phyloP scores from a whole-genome alignment of 768 basidiomycete species.

The Hortiboletus campestris region DNA sequence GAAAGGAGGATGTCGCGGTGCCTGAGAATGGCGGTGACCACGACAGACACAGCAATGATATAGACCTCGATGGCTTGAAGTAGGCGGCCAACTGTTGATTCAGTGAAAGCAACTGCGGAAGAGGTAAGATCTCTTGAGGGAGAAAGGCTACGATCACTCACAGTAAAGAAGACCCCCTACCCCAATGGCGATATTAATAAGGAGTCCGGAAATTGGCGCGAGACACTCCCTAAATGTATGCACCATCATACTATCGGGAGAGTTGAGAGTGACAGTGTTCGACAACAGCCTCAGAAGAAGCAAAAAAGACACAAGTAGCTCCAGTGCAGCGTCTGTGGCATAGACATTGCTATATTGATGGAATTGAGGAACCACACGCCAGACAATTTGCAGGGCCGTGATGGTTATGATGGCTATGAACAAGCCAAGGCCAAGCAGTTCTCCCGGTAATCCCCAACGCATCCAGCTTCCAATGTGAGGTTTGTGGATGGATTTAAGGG shows the following conservation, averaged over 20 bases:
- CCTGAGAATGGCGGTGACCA: slow-evolving; percentile 44
- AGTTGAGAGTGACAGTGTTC: slow-evolving; percentile 46
- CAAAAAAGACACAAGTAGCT: slow-evolving; percentile 55
- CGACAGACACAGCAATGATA: slow-evolving; percentile 55
- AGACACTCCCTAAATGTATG: slow-evolving; percentile 45
- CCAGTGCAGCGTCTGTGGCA: slow-evolving; percentile 53
- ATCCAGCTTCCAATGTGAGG: slow-evolving; percentile 63
- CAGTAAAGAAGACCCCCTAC: slow-evolving; percentile 56
- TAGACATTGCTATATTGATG: slow-evolving; percentile 48
- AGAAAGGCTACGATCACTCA: slow-evolving; percentile 37
- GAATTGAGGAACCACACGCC: slow-evolving; percentile 48
- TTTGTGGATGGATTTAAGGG: slow-evolving; percentile 14
- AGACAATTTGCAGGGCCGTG: slow-evolving; percentile 59
- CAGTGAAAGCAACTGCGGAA: slow-evolving; percentile 60
- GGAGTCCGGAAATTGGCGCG: slow-evolving; percentile 50
- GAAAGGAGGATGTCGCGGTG: slow-evolving; percentile 10
- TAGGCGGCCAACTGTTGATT: slow-evolving; percentile 67
- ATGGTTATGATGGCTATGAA: slow-evolving; percentile 46
- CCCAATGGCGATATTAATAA: slow-evolving; percentile 51
- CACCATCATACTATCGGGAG: slow-evolving; percentile 39
- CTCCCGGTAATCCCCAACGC: slow-evolving; percentile 59
- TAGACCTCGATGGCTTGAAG: slow-evolving; percentile 62
- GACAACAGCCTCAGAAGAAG: slow-evolving; percentile 63
- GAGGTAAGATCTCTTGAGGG: slow-evolving; percentile 9
- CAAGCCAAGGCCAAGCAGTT: slow-evolving; percentile 49